Evolutionary conservation across 495 filamentous ascomycete genomes (phyloP), one percentile per base, ranked within the genome.

Genomic region (Xylaria palmicola): DNA sequence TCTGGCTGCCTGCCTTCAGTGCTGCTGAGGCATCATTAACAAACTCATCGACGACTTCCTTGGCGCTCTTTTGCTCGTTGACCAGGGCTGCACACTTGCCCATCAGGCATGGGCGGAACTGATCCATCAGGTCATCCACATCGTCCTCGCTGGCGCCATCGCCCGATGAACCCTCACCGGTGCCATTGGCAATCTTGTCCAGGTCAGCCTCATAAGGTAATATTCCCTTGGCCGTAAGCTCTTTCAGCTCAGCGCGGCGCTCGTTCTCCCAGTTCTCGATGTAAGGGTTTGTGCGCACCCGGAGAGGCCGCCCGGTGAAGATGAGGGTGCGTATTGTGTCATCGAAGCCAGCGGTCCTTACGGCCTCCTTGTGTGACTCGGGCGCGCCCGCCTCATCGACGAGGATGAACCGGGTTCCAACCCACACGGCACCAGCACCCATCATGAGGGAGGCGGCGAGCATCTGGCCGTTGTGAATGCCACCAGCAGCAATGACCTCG

Each of bases 241-340:
- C 81, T 81, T 92, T 94, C 77, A 98, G 97, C 78, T 98, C 94
- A 12, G 83, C 77, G 53, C 79, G 74, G 64, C 94, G 88, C 79
- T 97, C 92, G 70, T 89, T 87, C 80, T 98, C 94, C 94, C 95
- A 98, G 81, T 96, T 91, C 69, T 84, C 59, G 69, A 98, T 97
- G 75, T 98, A 98, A 7, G 85, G 67, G 79, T 98, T 98, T 66
- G 85, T 93, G 65, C 93, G 88, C 57, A 98, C 94, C 62, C 94
- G 90, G 61, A 98, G 81, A 40, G 94, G 94, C 45, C 94, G 91
- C 51, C 94, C 92, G 60, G 94, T 98, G 85, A 98, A 98, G 76
- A 98, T 98, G 66, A 97, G 90, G 19, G 94, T 98, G 61, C 91
- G 89, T 68, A 98, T 82, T 65, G 93, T 97, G 75, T 98, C 94